phyloP scores from a whole-genome alignment of 257 asterid species.

The Paraleonurus japonicus region DNA sequence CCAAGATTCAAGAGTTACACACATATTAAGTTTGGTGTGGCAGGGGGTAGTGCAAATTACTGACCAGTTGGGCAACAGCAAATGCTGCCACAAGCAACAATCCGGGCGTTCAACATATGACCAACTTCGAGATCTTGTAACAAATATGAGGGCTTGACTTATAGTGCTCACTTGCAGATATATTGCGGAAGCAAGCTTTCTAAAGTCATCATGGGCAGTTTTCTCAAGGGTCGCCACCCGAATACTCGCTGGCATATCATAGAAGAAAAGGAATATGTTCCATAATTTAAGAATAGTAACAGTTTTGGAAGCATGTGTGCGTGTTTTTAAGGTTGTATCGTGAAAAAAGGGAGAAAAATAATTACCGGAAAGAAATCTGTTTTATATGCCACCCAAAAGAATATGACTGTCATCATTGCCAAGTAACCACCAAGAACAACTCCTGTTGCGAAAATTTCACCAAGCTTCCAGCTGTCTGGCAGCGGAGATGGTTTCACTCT shows the following conservation, averaged over 20 bases:
- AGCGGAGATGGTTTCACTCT: conserved; percentile 87
- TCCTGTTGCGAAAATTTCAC: conserved; percentile 79
- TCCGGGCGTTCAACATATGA: conserved; percentile 79
- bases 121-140: conserved; percentile 85
- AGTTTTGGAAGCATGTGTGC: not conserved
- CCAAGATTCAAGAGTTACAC: not conserved
- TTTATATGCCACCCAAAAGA: conserved; percentile 81
- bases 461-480: conserved; percentile 90
- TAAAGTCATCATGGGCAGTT: conserved; percentile 74
- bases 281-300: not conserved
- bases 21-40: not conserved
- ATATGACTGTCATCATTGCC: conserved; percentile 88
- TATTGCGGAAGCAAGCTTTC: conserved; percentile 84
- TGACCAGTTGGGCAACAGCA: conserved; percentile 68
- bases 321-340: not conserved
- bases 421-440: conserved; percentile 75
- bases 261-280: not conserved
- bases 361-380: conserved; percentile 73
- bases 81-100: conserved; percentile 64
- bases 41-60: conserved; percentile 9
- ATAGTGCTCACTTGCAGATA: conserved; percentile 89
- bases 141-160: conserved; percentile 83
- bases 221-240: conserved; percentile 74
- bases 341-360: not conserved
- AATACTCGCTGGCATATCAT: conserved; percentile 46